Percentiles rank a stretch among this genome's conserved stretches.
Evolutionary conservation across 176 grass and related monocot species (phyloP).

Genomic region (Panicum miliaceum): DNA sequence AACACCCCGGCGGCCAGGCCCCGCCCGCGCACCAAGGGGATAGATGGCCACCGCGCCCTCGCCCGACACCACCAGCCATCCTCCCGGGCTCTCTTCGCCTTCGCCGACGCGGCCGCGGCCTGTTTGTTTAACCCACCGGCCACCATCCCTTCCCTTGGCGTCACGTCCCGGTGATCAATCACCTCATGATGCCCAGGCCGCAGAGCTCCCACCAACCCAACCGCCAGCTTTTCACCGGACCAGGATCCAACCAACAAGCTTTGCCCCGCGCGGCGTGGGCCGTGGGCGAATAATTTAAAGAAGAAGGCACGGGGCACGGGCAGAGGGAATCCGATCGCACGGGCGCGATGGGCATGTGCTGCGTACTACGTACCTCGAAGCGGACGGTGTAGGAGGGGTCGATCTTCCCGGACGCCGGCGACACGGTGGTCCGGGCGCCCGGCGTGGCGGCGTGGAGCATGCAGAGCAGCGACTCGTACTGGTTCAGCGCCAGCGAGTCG

Average conservation of each 20-base stretch:
- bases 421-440: slow-evolving; percentile 8
- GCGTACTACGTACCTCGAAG: slow-evolving; percentile 55
- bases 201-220: background rate
- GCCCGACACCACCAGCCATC: background rate
- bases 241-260: background rate
- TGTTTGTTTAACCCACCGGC: background rate
- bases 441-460: slow-evolving; percentile 69
- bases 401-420: slow-evolving; percentile 36
- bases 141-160: background rate
- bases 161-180: slow-evolving; percentile 18
- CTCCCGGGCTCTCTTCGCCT: too few species aligned
- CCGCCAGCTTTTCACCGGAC: slow-evolving; percentile 13
- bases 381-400: slow-evolving; percentile 42
- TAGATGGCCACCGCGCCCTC: background rate
- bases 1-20: background rate
- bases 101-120: background rate
- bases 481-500: slow-evolving; percentile 87
- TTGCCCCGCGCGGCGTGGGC: background rate
- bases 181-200: slow-evolving; percentile 20
- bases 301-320: background rate
- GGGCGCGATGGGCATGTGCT: too few species aligned
- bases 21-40: background rate
- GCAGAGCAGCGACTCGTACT: slow-evolving; percentile 89
- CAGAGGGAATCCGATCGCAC: background rate
- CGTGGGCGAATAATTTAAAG: background rate